Base-by-base conservation (phyloP, 306 rosid species). In the Calophaca sinica region DNA sequence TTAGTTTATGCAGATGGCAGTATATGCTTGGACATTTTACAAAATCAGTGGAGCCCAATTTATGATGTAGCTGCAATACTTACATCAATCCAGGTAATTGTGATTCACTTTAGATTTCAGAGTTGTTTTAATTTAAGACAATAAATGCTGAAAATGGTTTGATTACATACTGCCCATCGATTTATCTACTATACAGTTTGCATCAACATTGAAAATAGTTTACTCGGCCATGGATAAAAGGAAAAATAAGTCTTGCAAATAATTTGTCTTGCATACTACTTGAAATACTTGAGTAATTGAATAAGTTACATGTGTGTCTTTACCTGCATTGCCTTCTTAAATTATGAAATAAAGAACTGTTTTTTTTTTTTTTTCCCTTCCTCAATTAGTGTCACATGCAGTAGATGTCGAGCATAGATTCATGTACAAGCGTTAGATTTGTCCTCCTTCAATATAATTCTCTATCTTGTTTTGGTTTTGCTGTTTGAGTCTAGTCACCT, bases 1-100 rank as follows among this genome's bases (percentile, higher is more conserved):
- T 58, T 84, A 94, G 99, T 94, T 78, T 94, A 94, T 82, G 99
- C 97, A 0, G 99, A 94, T 94, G 99, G 99, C 62, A 92, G 99
- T 80, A 94, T 94, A 67, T 94, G 99, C 64, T 83, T 94, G 96
- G 99, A 92, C 80, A 92, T 92, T 79, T 86, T 94, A 58, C 98
- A 94, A 84, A 94, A 91, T 80, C 96, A 94, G 35, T 94, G 98
- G 98, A 94, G 97, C 73, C 99, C 99, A 35, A 94, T 94, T 50
- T 94, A 94, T 70, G 99, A 94, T 75, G 99, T 90, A 2, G 99
- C 97, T 74, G 97, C 99, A 64, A 90, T 94, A 72, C 99, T 94
- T 54, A 94, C 99, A 64, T 94, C 99, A 68, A 92, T 94, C 70
- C 97, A 91, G 99, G 99, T 91, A 89, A 73, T 35, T 68, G 66